These are phyloP conservation scores for Suhomyces guaymorum DNA, from an alignment of 1,139 yeast species.

Conservation along the genomic window DNA sequence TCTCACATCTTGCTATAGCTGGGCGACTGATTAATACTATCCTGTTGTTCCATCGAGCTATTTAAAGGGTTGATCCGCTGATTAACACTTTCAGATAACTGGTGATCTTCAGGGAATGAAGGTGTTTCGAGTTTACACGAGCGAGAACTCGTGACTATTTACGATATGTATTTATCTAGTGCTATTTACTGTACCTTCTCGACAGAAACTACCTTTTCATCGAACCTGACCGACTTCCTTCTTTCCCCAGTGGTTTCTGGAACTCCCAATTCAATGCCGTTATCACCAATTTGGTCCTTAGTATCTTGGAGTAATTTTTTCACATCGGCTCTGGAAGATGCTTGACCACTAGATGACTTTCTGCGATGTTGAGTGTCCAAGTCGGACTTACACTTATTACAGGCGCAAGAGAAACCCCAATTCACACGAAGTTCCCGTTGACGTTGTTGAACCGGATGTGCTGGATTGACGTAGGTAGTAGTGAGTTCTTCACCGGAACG, in stretches of 20 bases:
- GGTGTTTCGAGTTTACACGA: background rate
- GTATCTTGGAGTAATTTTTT: constrained; percentile 46
- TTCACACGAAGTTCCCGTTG: constrained; percentile 68
- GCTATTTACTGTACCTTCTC: constrained; percentile 3
- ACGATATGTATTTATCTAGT: background rate
- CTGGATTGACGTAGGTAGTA: constrained; percentile 71
- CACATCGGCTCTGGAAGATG: constrained; percentile 39
- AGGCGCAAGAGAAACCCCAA: constrained; percentile 81
- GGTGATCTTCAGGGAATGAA: too few species aligned
- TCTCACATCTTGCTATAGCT: too few species aligned
- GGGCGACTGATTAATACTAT: too few species aligned
- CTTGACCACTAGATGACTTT: constrained; percentile 27
- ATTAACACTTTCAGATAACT: too few species aligned
- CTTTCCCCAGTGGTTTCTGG: constrained; percentile 49
- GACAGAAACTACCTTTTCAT: constrained; percentile 57
- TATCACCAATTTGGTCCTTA: constrained; percentile 36
- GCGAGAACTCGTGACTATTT: background rate
- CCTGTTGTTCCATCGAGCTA: too few species aligned
- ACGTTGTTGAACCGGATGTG: constrained; percentile 61
- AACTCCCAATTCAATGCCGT: constrained; percentile 50
- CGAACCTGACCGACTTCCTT: constrained; percentile 73
- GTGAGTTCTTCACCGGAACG: constrained; percentile 66
- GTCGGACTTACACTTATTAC: constrained; percentile 66
- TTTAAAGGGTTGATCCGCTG: too few species aligned
- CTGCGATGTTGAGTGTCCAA: constrained; percentile 40